Conservation (phyloP, 441 rosid species). For the Populus trichocarpa region DNA sequence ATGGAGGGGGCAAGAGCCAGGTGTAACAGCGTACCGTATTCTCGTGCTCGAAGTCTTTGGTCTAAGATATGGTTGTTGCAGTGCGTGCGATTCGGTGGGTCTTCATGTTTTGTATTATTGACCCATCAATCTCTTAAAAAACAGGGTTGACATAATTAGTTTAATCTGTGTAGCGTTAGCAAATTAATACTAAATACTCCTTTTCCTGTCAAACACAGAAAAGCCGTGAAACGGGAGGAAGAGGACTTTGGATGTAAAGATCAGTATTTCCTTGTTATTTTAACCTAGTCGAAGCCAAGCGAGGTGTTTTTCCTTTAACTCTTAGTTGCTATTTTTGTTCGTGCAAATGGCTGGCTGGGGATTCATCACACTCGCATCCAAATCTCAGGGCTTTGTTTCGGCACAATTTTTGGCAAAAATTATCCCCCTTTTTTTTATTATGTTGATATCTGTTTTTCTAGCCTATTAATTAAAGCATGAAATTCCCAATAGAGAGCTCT, state of each 20-base stretch:
- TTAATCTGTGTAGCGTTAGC: neutral
- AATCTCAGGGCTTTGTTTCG: too few relatives aligned
- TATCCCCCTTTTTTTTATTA: too few relatives aligned
- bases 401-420: too few relatives aligned
- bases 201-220: neutral
- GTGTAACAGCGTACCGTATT: slow-evolving; percentile 6
- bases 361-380: too few relatives aligned
- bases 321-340: too few relatives aligned
- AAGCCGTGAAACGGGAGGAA: neutral
- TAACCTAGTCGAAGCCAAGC: neutral
- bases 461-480: too few relatives aligned
- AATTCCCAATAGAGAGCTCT: too few relatives aligned
- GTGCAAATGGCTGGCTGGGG: too few relatives aligned
- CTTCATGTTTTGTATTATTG: too few relatives aligned
- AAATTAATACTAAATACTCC: neutral
- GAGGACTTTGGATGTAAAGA: slow-evolving; percentile 30
- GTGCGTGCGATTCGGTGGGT: slow-evolving; percentile 32
- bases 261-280: slow-evolving; percentile 10
- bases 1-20: neutral
- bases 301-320: too few relatives aligned
- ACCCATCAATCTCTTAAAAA: too few relatives aligned
- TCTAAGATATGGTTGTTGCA: slow-evolving; percentile 39
- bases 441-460: too few relatives aligned
- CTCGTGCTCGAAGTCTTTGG: slow-evolving; percentile 18
- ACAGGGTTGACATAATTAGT: slow-evolving; percentile 18